Base-by-base conservation (phyloP, 495 filamentous ascomycete species). In the Neurospora pannonica region DNA sequence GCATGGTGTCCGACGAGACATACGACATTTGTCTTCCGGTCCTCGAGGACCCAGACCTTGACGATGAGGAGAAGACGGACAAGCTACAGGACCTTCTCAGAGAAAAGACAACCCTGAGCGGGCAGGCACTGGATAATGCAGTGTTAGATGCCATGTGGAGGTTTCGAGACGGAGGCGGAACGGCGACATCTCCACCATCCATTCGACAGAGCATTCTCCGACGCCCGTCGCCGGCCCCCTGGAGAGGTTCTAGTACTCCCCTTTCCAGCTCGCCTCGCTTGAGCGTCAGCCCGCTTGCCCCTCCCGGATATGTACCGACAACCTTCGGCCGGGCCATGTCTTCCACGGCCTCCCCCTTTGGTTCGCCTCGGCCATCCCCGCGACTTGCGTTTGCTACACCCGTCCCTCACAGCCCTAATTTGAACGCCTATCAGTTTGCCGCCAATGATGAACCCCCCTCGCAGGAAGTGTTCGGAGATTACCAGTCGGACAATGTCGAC, bases 51-150 rank as follows among this genome's bases (percentile, higher is more conserved):
- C 83, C 89, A 74, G 86, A 83, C 71, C 84, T 97, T 34, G 93
- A 97, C 76, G 97, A 98, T 77, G 97, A 99, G 80, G 97, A 98
- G 75, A 97, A 94, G 85, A 93, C 92, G 4, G 97, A 99, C 81
- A 94, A 91, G 83, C 86, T 97, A 71, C 94, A 97, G 81, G 93
- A 95, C 76, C 86, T 97, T 28, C 86, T 98, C 74, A 90, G 90
- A 81, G 90, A 90, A 73, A 91, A 94, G 83, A 94, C 93, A 8
- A 88, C 87, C 19, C 84, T 98, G 72, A 88, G 86, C 11, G 95
- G 94, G n/a, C 83, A 90, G 75, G 84, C 90, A 21, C 86, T 99
- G 62, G 97, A 98, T 80, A 94, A 97, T 85, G 91, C 92, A 42
- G 90, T 98, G 28, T 87, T 99, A 71, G 94, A 97, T 81, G 90